Conservation (phyloP, 352 stramenopile genomes). For the Aphanomyces invadans region DNA sequence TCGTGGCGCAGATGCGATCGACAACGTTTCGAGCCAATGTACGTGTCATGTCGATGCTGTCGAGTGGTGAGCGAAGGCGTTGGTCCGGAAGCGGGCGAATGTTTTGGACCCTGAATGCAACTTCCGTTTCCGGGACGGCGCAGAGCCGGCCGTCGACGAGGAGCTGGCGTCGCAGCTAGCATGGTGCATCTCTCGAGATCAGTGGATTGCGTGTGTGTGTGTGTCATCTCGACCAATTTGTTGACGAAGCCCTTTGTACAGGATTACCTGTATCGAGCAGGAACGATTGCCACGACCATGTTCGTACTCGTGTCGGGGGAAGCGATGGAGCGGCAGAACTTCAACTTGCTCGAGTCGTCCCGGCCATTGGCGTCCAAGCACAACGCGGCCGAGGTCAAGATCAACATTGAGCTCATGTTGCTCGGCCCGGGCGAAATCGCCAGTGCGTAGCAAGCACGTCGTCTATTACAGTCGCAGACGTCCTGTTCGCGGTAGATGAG, state of each 20-base stretch:
- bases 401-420: slow-evolving; percentile 58
- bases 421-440: slow-evolving; percentile 51
- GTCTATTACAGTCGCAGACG: neutral
- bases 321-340: slow-evolving; percentile 60
- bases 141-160: no score
- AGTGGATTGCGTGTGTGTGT: no score
- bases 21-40: slow-evolving; percentile 59
- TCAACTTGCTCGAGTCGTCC: slow-evolving; percentile 14
- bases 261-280: slow-evolving; percentile 64
- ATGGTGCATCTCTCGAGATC: no score
- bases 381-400: slow-evolving; percentile 46
- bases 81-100: no score
- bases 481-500: slow-evolving; percentile 30
- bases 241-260: no score
- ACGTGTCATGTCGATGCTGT: no score
- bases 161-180: no score
- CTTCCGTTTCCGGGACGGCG: no score
- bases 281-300: slow-evolving; percentile 60
- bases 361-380: neutral
- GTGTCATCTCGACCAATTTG: no score
- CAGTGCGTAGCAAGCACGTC: neutral
- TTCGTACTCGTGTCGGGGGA: slow-evolving; percentile 62
- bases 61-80: no score
- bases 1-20: slow-evolving; percentile 58
- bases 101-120: no score